Percentiles rank a stretch among this genome's conserved stretches.
Conservation (phyloP, 257 asterid genomes). For the Solanum bulbocastanum region DNA sequence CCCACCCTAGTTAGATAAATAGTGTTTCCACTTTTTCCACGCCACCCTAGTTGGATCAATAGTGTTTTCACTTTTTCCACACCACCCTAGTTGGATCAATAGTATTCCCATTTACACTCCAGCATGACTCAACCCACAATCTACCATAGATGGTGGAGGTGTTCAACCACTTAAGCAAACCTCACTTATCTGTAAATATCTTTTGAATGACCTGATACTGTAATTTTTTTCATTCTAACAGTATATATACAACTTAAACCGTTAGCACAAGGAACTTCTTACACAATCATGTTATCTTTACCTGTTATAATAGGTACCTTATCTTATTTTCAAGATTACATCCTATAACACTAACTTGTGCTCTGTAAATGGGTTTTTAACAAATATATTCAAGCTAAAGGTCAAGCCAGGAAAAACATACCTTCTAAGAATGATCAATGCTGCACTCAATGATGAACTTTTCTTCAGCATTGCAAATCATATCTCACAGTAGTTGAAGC, state of each 20-base stretch:
- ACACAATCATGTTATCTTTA: neutral
- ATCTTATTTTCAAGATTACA: neutral
- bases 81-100: neutral
- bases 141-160: neutral
- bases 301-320: neutral
- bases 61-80: no score
- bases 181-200: neutral
- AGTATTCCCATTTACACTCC: neutral
- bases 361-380: neutral
- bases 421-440: slow-evolving; percentile 29
- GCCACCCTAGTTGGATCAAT: neutral
- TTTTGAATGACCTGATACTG: neutral
- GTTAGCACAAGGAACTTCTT: neutral
- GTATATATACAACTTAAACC: neutral
- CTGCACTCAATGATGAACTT: slow-evolving; percentile 31
- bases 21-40: no score
- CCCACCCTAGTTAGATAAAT: no score
- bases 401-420: slow-evolving; percentile 24
- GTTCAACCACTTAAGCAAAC: neutral
- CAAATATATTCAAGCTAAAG: slow-evolving; percentile 22
- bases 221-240: neutral
- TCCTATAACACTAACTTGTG: neutral
- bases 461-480: slow-evolving; percentile 40
- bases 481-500: slow-evolving; percentile 35
- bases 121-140: neutral